Evolutionary conservation across 1,139 yeast species (phyloP).

Genomic region (Nakaseomyces sp.): DNA sequence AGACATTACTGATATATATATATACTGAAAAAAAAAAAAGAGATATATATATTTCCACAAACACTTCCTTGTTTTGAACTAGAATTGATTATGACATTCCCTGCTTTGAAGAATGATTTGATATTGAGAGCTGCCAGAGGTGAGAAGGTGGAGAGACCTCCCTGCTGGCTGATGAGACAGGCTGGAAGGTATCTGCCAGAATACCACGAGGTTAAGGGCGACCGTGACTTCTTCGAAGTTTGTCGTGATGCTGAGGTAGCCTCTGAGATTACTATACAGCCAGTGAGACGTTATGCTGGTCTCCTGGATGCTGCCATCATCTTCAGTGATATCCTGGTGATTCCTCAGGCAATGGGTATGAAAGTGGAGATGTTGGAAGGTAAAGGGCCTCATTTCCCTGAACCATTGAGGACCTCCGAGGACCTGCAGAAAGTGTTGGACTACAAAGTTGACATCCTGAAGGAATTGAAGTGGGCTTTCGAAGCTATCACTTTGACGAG

Average conservation of each 20-base stretch:
- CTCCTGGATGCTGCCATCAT: constrained; percentile 93
- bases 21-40: too few species aligned
- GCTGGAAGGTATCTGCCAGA: constrained; percentile 66
- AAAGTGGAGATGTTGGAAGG: constrained; percentile 90
- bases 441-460: constrained; percentile 56
- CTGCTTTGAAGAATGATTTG: constrained; percentile 77
- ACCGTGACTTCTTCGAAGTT: constrained; percentile 84
- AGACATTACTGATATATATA: too few species aligned
- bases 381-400: constrained; percentile 87
- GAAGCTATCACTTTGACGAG: constrained; percentile 85
- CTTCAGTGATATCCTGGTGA: constrained; percentile 87
- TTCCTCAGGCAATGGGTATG: constrained; percentile 98
- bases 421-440: constrained; percentile 52
- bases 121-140: constrained; percentile 82
- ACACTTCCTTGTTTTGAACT: too few species aligned
- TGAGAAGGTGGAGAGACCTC: constrained; percentile 90
- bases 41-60: too few species aligned
- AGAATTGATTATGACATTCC: constrained; percentile 39
- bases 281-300: constrained; percentile 82
- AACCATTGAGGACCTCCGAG: constrained; percentile 68
- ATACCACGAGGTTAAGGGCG: constrained; percentile 80
- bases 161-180: constrained; percentile 87
- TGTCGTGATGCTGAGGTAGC: constrained; percentile 94
- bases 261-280: constrained; percentile 89
- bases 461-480: constrained; percentile 89